Conservation (phyloP, 1,139 yeast species). For the Saccharomycopsis hybrid region DNA sequence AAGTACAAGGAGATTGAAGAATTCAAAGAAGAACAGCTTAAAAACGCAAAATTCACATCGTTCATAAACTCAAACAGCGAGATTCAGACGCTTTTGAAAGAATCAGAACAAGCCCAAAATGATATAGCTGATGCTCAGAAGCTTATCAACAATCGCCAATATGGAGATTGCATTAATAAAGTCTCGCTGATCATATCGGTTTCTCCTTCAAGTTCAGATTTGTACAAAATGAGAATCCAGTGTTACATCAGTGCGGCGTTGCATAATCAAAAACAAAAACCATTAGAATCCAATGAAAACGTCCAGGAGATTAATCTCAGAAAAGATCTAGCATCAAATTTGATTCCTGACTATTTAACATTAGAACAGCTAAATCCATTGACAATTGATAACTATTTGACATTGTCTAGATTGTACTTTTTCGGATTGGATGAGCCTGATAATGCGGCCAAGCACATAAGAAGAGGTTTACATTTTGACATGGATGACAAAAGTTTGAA, state of each 20-base stretch:
- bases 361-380: conserved; percentile 16
- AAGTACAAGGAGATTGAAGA: conserved; percentile 20
- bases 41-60: neutral
- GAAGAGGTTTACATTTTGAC: conserved; percentile 61
- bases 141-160: conserved; percentile 22
- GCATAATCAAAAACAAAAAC: conserved; percentile 21
- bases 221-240: conserved; percentile 28
- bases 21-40: neutral
- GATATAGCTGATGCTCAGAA: conserved; percentile 22
- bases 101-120: conserved; percentile 14
- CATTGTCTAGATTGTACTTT: conserved; percentile 28
- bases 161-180: conserved; percentile 25
- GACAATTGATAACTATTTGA: conserved; percentile 32
- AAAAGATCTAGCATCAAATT: conserved; percentile 18
- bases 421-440: conserved; percentile 48
- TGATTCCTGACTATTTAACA: conserved; percentile 22
- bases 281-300: conserved; percentile 10
- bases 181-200: conserved; percentile 26
- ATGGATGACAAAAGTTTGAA: conserved; percentile 59
- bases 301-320: conserved; percentile 22
- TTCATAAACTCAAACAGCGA: conserved; percentile 6
- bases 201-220: conserved; percentile 27
- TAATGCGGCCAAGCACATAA: conserved; percentile 42
- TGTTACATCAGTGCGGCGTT: conserved; percentile 25
- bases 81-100: conserved; percentile 8